These are phyloP conservation scores for Rugonectria rugulosa DNA, from an alignment of 2,329 filamentous ascomycete genomes.

Conservation along the genomic window DNA sequence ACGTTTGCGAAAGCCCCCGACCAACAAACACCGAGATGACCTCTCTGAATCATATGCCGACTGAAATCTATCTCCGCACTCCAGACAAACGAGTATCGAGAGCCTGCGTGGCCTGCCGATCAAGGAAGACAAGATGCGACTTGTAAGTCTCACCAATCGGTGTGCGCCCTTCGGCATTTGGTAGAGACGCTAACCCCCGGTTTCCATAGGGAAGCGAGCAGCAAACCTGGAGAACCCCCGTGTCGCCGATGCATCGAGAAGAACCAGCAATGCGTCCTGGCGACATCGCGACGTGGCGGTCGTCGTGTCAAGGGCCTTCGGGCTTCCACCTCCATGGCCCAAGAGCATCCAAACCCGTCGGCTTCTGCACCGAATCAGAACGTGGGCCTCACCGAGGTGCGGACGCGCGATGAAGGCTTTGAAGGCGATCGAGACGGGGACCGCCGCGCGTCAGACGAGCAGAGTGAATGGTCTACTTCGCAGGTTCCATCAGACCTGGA, in stretches of 20 bases:
- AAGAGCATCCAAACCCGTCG: not conserved
- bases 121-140: conserved; percentile 31
- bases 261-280: conserved; percentile 48
- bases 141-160: conserved; percentile 25
- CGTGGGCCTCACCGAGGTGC: not conserved
- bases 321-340: not conserved
- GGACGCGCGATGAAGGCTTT: conserved; percentile 13
- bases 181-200: not conserved
- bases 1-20: not conserved
- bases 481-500: conserved; percentile 27
- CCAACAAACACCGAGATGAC: not conserved
- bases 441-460: conserved; percentile 6
- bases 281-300: conserved; percentile 50
- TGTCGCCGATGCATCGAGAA: conserved; percentile 50
- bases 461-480: conserved; percentile 25
- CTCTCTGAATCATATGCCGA: not conserved
- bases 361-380: not conserved
- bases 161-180: not conserved
- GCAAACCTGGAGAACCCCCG: conserved; percentile 45
- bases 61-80: not conserved
- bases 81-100: conserved; percentile 29
- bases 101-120: conserved; percentile 28
- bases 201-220: conserved; percentile 41
- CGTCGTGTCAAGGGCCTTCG: conserved; percentile 42
- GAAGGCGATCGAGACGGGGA: conserved; percentile 1